Conservation (phyloP, 192 early-diverging fungal species). For the Coemansia sp. region DNA sequence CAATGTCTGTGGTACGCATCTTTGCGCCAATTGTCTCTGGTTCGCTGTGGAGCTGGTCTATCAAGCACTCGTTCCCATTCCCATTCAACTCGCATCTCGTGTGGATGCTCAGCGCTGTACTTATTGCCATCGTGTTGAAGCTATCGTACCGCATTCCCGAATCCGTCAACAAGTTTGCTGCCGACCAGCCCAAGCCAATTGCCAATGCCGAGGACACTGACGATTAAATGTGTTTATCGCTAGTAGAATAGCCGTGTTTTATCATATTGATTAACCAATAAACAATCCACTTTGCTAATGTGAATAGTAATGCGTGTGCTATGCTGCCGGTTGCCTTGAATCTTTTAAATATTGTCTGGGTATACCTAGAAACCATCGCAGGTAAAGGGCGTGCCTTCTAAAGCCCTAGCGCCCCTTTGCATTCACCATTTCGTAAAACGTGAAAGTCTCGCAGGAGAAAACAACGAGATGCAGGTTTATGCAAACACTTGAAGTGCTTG, state of each 20-base stretch:
- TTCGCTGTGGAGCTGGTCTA: slow-evolving; percentile 36
- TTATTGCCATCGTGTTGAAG: slow-evolving; percentile 1
- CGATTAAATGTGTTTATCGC: no score
- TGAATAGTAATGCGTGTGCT: not conserved
- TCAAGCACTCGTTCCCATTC: slow-evolving; percentile 38
- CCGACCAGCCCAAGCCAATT: slow-evolving; percentile 13
- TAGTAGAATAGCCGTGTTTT: no score
- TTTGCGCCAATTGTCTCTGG: slow-evolving; percentile 34
- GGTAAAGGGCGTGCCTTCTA: not conserved
- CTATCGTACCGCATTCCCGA: slow-evolving; percentile 21
- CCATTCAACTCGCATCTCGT: slow-evolving; percentile 45
- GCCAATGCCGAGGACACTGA: not conserved
- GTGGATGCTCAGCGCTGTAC: slow-evolving; percentile 26
- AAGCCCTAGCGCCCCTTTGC: not conserved
- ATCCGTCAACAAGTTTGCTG: slow-evolving; percentile 37
- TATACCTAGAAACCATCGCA: not conserved
- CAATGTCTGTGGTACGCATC: slow-evolving; percentile 17
- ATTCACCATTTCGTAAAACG: not conserved
- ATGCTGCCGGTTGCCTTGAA: no score
- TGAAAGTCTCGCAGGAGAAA: not conserved
- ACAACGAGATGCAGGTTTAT: not conserved
- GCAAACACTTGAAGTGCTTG: no score
- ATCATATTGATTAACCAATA: no score
- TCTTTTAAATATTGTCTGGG: no score
- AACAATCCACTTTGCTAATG: no score